Conservation (phyloP, 805 yeast genomes). For the Nakazawaea ishiwadae region DNA sequence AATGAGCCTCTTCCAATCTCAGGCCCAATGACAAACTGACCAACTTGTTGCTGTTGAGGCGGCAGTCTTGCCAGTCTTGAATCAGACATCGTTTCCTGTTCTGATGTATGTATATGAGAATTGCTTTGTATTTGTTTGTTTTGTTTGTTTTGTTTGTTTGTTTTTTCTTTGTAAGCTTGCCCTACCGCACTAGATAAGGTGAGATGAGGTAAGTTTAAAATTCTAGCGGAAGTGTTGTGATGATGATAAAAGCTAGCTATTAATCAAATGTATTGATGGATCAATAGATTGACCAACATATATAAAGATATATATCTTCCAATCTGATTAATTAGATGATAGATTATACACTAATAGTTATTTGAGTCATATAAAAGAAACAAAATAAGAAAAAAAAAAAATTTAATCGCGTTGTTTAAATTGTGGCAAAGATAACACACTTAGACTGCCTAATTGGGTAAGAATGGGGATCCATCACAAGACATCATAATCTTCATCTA, state of each 20-base stretch:
- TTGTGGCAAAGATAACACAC: not conserved
- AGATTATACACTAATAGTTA: not conserved
- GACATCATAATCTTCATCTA: not conserved
- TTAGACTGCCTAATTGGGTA: slow-evolving; percentile 1
- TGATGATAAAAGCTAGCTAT: too few species aligned
- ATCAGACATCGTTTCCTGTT: slow-evolving; percentile 7
- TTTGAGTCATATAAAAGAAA: not conserved
- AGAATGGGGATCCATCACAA: not conserved
- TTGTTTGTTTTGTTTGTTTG: too few species aligned
- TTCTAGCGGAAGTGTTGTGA: too few species aligned
- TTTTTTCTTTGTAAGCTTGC: too few species aligned
- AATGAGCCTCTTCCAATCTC: slow-evolving; percentile 96
- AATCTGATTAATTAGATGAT: too few species aligned
- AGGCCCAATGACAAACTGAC: slow-evolving; percentile 57
- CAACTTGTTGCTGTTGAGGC: slow-evolving; percentile 26
- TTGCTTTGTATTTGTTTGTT: too few species aligned
- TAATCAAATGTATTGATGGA: too few species aligned
- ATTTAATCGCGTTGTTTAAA: not conserved
- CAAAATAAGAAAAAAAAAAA: not conserved
- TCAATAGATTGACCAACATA: too few species aligned
- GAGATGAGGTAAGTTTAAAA: too few species aligned
- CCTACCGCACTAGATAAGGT: too few species aligned
- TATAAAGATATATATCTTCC: too few species aligned
- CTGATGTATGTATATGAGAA: too few species aligned
- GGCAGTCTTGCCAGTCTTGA: slow-evolving; percentile 6